Conservation (phyloP, 2,329 filamentous ascomycete species). For the Coleophoma eucalyptorum region DNA sequence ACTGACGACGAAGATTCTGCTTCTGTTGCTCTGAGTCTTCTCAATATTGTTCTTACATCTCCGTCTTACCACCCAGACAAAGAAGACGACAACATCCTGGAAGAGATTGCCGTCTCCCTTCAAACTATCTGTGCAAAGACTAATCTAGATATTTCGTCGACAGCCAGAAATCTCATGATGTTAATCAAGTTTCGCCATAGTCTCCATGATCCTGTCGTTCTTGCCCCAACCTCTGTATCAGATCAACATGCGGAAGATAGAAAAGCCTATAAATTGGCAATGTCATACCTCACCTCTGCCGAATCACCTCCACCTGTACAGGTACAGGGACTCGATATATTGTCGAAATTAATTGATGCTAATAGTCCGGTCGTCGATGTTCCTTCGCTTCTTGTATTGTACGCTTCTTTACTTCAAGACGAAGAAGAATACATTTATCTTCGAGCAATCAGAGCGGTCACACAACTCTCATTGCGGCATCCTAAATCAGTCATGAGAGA, state of each 20-base stretch:
- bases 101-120: slow-evolving; percentile 45
- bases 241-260: slow-evolving; percentile 52
- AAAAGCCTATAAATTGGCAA: slow-evolving; percentile 57
- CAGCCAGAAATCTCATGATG: slow-evolving; percentile 51
- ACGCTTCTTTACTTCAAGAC: slow-evolving; percentile 61
- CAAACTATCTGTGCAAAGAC: slow-evolving; percentile 32
- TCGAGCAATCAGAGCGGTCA: slow-evolving; percentile 61
- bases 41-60: slow-evolving; percentile 57
- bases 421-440: slow-evolving; percentile 70
- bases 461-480: slow-evolving; percentile 55
- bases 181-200: slow-evolving; percentile 53
- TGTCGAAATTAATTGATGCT: slow-evolving; percentile 52
- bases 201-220: slow-evolving; percentile 34
- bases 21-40: slow-evolving; percentile 52
- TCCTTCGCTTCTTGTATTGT: slow-evolving; percentile 57
- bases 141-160: slow-evolving; percentile 42
- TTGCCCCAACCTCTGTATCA: slow-evolving; percentile 25
- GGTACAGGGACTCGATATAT: slow-evolving; percentile 58
- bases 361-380: slow-evolving; percentile 60
- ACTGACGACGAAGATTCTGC: slow-evolving; percentile 42
- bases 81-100: slow-evolving; percentile 33
- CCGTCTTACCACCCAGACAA: slow-evolving; percentile 49
- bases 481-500: slow-evolving; percentile 59
- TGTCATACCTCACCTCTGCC: slow-evolving; percentile 57
- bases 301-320: slow-evolving; percentile 65